Conservation (phyloP, 176 grass and related monocot genomes). For the Zea mays region Zm-B73-REFERENCE-NAM-5.0 NC_050098.1:176400001-176400500, state of each 20-base stretch:
- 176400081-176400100: background rate
- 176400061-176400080: conserved; percentile 86
- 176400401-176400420: no score
- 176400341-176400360: no score
- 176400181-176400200: background rate
- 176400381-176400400: no score
- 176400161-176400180: background rate
- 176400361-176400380: no score
- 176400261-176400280: no score
- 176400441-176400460: no score
- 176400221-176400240: background rate
- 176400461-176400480: background rate
- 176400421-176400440: no score
- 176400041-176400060: conserved; percentile 91
- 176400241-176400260: no score
- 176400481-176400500: conserved; percentile 3
- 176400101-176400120: background rate
- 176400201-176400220: background rate
- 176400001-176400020: conserved; percentile 67
- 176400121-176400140: background rate
- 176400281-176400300: no score
- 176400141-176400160: background rate
- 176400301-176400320: no score
- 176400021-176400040: conserved; percentile 90
- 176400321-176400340: no score